Evolutionary conservation across 106 monocot species (phyloP), one percentile per base, ranked within the genome.

Genomic region (Apostasia shenzhenica): DNA sequence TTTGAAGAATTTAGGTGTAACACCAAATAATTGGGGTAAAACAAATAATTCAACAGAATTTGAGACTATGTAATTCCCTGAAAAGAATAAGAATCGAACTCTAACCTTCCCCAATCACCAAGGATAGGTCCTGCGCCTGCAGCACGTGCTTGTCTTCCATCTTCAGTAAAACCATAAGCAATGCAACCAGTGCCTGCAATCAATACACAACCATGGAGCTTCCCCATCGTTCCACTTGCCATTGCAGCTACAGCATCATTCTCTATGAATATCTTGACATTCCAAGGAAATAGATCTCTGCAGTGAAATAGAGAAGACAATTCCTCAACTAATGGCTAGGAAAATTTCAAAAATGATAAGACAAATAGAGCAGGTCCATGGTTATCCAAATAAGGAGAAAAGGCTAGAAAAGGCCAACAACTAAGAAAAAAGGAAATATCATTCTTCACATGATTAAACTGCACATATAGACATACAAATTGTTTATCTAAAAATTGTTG

Each of bases 31-130:
- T 26, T 26, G 26, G 26, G 26, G 26, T 26, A 26, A 26, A 26
- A 26, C 26, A 26, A 26, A 26, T 26, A 26, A 26, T 26, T 26
- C 26, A 26, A 26, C 26, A 0, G 26, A 26, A 26, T 26, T 26
- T 26, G 26, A 26, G 26, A 26, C 26, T 26, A 26, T 26, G 26
- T 26, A 26, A 26, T 26, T 26, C 26, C 26, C 26, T 72, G 3
- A 11, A 4, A 48, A 26, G 59, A 40, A 57, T 13, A 70, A 61
- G 41, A 63, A 55, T 47, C 14, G 66, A 62, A 69, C 72, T 59
- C 72, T 54, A 41, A 99, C 99, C 99, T 99, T 64, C 99, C 99
- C 99, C 92, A 99, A 57, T 99, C 99, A 46, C 99, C 99, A 70
- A 99, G 78, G 44, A 90, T 68, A 67, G 99, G 99, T 38, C 99